Percentiles rank a stretch among this genome's conserved stretches.
Evolutionary conservation across 225 moss, liverwort and hornwort genomes (phyloP).

Genomic region (Pleurozium schreberi): DNA sequence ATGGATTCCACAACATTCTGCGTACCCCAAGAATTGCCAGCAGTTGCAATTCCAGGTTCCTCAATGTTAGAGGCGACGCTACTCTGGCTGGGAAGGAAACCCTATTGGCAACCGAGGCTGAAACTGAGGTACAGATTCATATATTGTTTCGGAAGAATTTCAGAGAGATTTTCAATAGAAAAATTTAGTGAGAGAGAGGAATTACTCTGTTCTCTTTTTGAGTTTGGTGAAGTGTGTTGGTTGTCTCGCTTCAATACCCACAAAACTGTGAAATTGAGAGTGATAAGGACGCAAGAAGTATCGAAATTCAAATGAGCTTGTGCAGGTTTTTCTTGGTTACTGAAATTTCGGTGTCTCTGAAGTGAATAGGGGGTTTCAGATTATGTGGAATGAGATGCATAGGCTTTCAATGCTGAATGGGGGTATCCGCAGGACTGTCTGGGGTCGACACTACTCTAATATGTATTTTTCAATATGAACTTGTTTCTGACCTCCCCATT

Average conservation of each 20-base stretch:
- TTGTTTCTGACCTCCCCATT: neutral
- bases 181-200: too few species aligned
- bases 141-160: neutral
- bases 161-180: neutral
- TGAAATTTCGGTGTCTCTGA: neutral
- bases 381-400: neutral
- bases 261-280: neutral
- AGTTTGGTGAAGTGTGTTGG: neutral
- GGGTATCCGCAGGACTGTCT: neutral
- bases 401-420: neutral
- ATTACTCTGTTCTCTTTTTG: neutral
- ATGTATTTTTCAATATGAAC: neutral
- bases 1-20: neutral
- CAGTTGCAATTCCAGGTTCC: neutral
- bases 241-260: too few species aligned
- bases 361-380: neutral
- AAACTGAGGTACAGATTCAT: neutral
- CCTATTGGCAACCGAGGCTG: neutral
- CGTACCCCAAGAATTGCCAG: neutral
- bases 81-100: constrained; percentile 22
- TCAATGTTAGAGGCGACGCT: constrained; percentile 9
- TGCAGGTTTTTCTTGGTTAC: neutral
- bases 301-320: neutral
- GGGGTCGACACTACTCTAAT: neutral
- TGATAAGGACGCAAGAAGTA: neutral